Evolutionary conservation across 176 grass and related monocot species (phyloP).

Genomic region (Cenchrus americanus): DNA sequence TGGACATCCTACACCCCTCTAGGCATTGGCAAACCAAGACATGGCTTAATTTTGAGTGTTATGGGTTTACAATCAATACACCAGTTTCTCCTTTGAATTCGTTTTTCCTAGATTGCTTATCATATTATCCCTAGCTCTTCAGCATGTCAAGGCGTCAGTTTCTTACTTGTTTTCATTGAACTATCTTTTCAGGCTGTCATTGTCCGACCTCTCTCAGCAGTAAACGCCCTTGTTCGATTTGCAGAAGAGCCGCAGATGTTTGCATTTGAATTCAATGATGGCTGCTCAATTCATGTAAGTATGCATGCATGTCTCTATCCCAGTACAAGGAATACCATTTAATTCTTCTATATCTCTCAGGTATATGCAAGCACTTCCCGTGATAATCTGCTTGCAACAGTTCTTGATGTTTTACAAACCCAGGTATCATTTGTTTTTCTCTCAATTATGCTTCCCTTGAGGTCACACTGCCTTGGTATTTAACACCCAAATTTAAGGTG

Average conservation of each 20-base stretch:
- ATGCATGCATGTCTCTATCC: conserved; percentile 15
- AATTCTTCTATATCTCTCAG: conserved; percentile 55
- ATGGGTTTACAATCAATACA: not conserved
- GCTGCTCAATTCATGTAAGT: conserved; percentile 97
- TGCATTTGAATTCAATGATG: conserved; percentile 98
- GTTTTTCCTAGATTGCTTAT: conserved; percentile 13
- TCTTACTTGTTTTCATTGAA: conserved; percentile 41
- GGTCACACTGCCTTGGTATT: conserved; percentile 29
- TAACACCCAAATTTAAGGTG: conserved; percentile 11
- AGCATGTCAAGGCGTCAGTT: conserved; percentile 1
- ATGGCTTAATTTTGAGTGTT: conserved; percentile 6
- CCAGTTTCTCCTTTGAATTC: conserved; percentile 1
- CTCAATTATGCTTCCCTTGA: conserved; percentile 28
- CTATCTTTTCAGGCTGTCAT: conserved; percentile 76
- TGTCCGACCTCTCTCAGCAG: conserved; percentile 77
- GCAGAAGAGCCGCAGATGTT: conserved; percentile 99
- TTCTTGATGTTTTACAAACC: conserved; percentile 87
- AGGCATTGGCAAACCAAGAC: conserved; percentile 15
- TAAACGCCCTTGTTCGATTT: conserved; percentile 91
- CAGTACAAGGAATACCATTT: conserved; percentile 24
- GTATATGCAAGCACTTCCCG: conserved; percentile 98
- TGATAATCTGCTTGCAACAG: conserved; percentile 91
- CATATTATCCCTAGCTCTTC: not conserved
- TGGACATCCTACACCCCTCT: not conserved
- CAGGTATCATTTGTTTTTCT: conserved; percentile 59